Evolutionary conservation across 306 rosid species (phyloP), one percentile per base, ranked within the genome.

Genomic region (Astragalus membranaceus): DNA sequence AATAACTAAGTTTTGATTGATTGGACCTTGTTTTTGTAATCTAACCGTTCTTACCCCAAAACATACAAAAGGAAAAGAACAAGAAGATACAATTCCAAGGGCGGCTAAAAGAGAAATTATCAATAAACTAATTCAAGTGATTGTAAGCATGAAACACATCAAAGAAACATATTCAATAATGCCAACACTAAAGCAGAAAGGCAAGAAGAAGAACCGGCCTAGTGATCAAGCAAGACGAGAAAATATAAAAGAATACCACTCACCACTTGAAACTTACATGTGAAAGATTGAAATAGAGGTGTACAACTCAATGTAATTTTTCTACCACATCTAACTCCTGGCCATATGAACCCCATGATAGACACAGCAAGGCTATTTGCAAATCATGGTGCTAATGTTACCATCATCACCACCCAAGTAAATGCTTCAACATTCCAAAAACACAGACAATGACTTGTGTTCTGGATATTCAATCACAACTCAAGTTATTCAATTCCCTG

Each of bases 221-320:
- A 7, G 37, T 64, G 14, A 71, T 37, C 7, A 44, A 72, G 44
- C 13, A 58, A 7, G 3, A 44, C 23, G 32, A 64, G 37, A 29
- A 47, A 5, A 48, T 51, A 16, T 23, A 30, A 16, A 50, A 76
- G 47, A 74, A 54, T 20, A 12, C 13, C 8, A 59, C 51, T 42
- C 52, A 83, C 86, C 84, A 35, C 53, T 16, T 78, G 75, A 76
- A 30, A 76, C 68, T 78, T 20, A 76, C 36, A 75, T 13, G 78
- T 58, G 77, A 87, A 66, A 50, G 76, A 43, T 44, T 81, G 79
- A 55, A 74, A 71, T 17, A 36, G 53, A 60, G 75, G 68, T 78
- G 80, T 2, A 1, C 16, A 62, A 52, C 57, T 77, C 5, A 9
- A 53, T 52, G 43, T 77, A 3, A 32, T 57, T 39, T 78, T 78